These are phyloP conservation scores for Aspergillus fructus DNA, from an alignment of 2,329 filamentous ascomycete genomes.

Conservation along the genomic window DNA sequence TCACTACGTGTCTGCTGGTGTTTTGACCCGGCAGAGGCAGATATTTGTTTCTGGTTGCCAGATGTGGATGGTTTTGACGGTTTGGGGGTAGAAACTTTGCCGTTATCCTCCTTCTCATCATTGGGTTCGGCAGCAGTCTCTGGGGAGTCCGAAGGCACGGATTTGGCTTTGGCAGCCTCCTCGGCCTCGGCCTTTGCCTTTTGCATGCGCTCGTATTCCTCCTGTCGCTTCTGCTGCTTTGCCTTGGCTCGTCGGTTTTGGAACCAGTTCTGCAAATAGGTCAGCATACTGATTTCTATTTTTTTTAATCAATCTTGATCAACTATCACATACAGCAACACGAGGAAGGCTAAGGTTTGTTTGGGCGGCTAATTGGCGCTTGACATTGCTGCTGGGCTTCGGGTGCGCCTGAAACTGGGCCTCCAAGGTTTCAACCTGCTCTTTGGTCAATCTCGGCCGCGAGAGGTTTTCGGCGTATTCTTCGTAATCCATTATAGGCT, in stretches of 20 bases:
- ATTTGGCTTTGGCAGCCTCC: slow-evolving; percentile 33
- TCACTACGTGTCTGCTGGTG: slow-evolving; percentile 41
- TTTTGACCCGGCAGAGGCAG: slow-evolving; percentile 25
- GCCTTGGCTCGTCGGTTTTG: slow-evolving; percentile 54
- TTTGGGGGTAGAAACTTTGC: slow-evolving; percentile 28
- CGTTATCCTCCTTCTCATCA: slow-evolving; percentile 21
- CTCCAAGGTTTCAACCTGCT: slow-evolving; percentile 52
- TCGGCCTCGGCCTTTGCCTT: slow-evolving; percentile 38
- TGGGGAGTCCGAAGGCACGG: slow-evolving; percentile 26
- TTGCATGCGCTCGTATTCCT: slow-evolving; percentile 49
- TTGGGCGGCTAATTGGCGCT: slow-evolving; percentile 49
- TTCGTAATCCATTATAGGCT: slow-evolving; percentile 46
- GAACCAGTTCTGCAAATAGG: slow-evolving; percentile 49
- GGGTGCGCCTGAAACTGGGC: slow-evolving; percentile 51
- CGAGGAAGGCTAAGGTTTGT: slow-evolving; percentile 50
- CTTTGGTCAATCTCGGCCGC: slow-evolving; percentile 51
- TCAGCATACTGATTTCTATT: slow-evolving; percentile 10
- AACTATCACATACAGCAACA: slow-evolving; percentile 45
- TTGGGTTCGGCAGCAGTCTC: slow-evolving; percentile 27
- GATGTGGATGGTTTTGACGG: slow-evolving; percentile 24
- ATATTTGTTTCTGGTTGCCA: slow-evolving; percentile 21
- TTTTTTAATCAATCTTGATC: not conserved
- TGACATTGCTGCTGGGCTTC: slow-evolving; percentile 51
- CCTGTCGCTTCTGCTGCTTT: slow-evolving; percentile 51
- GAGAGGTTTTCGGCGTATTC: slow-evolving; percentile 50